Base-by-base conservation (phyloP, 768 basidiomycete genomes). In the Tricholoma sp. region DNA sequence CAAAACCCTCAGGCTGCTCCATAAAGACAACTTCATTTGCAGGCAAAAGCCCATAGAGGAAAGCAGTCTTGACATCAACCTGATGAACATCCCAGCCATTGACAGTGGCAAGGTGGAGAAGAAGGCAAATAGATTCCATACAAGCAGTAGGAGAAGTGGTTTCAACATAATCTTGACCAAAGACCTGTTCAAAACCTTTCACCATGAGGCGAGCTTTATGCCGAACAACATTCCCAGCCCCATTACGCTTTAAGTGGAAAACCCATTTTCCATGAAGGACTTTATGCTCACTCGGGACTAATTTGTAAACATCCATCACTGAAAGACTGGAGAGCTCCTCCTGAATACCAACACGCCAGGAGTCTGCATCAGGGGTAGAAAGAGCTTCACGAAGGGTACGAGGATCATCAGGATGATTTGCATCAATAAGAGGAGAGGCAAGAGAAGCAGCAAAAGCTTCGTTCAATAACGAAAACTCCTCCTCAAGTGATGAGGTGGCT, bases 121-220 rank as follows among this genome's bases (percentile, higher is more conserved):
- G 34, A 34, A 34, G 4, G 11, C 2, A 11, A 34, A 34, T 34
- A 34, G 34, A 34, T 34, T 34, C 34, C 34, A 34, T 34, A 34
- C 11, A 9, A 34, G 34, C 34, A 34, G 34, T 34, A 9, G 34
- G 34, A 34, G 34, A 34, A 10, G 34, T 34, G 8, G 2, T 34
- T 11, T 34, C 34, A 6, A 34, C 10, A 34, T 34, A 34, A 9
- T 34, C 34, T 9, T 34, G 39, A 2, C 70, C 66, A 1, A 50
- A 55, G 2, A 69, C 58, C 51, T 76, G 74, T 0, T 65, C 52
- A 61, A 63, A 73, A 0, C 76, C 74, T 22, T 66, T 63, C 0
- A 73, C 69, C 22, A 68, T 64, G 16, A 72, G 65, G 5, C 74
- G 55, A 0, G 73, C 77, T 55, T 77, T 76, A 59, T 72, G 67